Percentiles rank a stretch among this genome's conserved stretches.
Conservation (phyloP, 192 early-diverging fungal genomes). For the Chytriomyces confervae region DNA sequence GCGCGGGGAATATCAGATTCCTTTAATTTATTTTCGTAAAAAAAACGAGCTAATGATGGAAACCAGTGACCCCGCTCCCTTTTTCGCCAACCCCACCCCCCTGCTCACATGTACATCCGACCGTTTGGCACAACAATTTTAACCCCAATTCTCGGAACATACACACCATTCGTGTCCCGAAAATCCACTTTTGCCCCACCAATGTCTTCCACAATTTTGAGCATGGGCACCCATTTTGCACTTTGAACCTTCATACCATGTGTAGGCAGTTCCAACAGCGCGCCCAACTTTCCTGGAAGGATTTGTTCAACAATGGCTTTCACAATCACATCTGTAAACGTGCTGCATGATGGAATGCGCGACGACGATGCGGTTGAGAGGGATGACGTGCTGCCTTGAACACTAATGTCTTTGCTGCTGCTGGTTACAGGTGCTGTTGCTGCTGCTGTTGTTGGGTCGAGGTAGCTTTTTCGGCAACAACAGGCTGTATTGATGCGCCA, state of each 20-base stretch:
- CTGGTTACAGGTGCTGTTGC: not conserved
- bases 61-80: too few species aligned
- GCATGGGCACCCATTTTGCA: constrained; percentile 24
- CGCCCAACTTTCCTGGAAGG: constrained; percentile 31
- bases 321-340: constrained; percentile 26
- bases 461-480: constrained; percentile 16
- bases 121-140: constrained; percentile 34
- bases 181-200: constrained; percentile 30
- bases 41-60: too few species aligned
- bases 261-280: constrained; percentile 28
- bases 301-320: constrained; percentile 29
- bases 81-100: too few species aligned
- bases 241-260: constrained; percentile 27
- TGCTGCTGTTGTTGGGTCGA: not conserved
- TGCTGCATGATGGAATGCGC: constrained; percentile 20
- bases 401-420: too few species aligned
- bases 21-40: too few species aligned
- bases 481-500: constrained; percentile 33
- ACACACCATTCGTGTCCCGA: constrained; percentile 29
- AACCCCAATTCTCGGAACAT: constrained; percentile 34
- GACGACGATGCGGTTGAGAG: not conserved
- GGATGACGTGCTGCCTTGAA: not conserved
- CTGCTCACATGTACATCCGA: not conserved
- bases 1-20: too few species aligned
- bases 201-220: constrained; percentile 23